Conservation (phyloP, 768 basidiomycete species). For the Phylloporus sp. region DNA sequence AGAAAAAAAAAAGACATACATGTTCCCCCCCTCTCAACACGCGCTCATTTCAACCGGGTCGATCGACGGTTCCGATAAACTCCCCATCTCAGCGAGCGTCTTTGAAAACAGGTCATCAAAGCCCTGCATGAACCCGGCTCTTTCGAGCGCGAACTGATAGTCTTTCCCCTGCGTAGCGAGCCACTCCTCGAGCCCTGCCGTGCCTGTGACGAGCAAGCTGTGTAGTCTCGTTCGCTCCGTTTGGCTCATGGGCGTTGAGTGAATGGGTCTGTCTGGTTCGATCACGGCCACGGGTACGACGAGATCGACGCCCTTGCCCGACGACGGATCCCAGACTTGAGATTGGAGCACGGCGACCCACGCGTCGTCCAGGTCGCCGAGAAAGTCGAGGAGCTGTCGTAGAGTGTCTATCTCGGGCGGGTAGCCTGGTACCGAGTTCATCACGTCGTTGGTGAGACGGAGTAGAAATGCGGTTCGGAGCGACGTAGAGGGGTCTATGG, state of each 20-base stretch:
- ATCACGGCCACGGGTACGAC: slow-evolving; percentile 36
- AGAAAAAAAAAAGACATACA: too few species aligned
- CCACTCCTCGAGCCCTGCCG: slow-evolving; percentile 67
- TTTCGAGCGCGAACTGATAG: slow-evolving; percentile 38
- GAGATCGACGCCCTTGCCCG: slow-evolving; percentile 38
- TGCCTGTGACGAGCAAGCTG: slow-evolving; percentile 59
- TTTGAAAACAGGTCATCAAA: slow-evolving; percentile 60
- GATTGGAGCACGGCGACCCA: slow-evolving; percentile 63
- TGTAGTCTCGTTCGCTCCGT: slow-evolving; percentile 69
- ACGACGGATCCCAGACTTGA: slow-evolving; percentile 61
- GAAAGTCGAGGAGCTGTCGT: slow-evolving; percentile 54
- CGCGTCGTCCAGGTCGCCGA: slow-evolving; percentile 69
- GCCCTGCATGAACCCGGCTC: slow-evolving; percentile 52
- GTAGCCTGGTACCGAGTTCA: slow-evolving; percentile 61
- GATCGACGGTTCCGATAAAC: slow-evolving; percentile 31
- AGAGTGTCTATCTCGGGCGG: slow-evolving; percentile 41
- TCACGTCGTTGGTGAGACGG: slow-evolving; percentile 62
- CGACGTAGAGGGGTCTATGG: slow-evolving; percentile 62
- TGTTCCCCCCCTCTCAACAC: slow-evolving; percentile 12
- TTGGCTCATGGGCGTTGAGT: slow-evolving; percentile 51
- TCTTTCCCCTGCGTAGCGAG: slow-evolving; percentile 26
- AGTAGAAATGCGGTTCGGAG: slow-evolving; percentile 66
- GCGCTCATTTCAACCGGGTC: slow-evolving; percentile 18
- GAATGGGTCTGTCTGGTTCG: slow-evolving; percentile 24
- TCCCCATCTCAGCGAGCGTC: slow-evolving; percentile 58